These are phyloP conservation scores for Medicago lupulina DNA, from an alignment of 306 rosid species.

Conservation along the genomic window DNA sequence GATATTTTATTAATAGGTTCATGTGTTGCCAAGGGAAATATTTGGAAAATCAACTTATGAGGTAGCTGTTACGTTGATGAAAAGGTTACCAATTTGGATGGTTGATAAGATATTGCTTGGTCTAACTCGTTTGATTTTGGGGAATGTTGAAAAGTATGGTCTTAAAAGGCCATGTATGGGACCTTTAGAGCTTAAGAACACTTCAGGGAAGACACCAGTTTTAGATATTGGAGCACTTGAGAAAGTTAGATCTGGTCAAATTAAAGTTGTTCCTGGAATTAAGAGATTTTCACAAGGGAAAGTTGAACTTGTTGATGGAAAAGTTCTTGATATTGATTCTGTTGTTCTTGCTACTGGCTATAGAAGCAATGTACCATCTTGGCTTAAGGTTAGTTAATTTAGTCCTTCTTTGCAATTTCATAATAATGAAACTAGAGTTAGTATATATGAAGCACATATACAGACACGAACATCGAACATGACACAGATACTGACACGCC, in stretches of 20 bases:
- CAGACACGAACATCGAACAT: no score
- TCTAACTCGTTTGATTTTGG: conserved; percentile 63
- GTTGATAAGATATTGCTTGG: conserved; percentile 78
- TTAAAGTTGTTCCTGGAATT: conserved; percentile 87
- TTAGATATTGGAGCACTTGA: conserved; percentile 80
- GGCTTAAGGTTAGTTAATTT: conserved; percentile 74
- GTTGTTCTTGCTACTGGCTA: conserved; percentile 95
- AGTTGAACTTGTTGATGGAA: conserved; percentile 80
- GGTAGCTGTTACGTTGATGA: conserved; percentile 70
- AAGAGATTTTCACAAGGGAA: conserved; percentile 63
- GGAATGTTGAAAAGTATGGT: conserved; percentile 72
- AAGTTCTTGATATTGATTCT: conserved; percentile 66
- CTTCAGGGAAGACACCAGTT: conserved; percentile 85
- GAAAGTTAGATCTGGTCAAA: conserved; percentile 74
- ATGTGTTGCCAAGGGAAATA: conserved; percentile 77
- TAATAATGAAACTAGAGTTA: no score
- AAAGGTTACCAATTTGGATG: conserved; percentile 67
- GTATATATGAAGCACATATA: no score
- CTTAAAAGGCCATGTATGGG: conserved; percentile 73
- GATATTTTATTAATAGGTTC: conserved; percentile 58
- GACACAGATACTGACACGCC: no score
- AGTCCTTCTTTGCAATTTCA: conserved; percentile 5
- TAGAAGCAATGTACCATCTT: conserved; percentile 94
- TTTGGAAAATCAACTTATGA: conserved; percentile 83
- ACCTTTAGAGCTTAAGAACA: conserved; percentile 81